Percentiles rank a stretch among this genome's conserved stretches.
Conservation (phyloP, 805 yeast genomes). For the Kuraishia capsulata region DNA sequence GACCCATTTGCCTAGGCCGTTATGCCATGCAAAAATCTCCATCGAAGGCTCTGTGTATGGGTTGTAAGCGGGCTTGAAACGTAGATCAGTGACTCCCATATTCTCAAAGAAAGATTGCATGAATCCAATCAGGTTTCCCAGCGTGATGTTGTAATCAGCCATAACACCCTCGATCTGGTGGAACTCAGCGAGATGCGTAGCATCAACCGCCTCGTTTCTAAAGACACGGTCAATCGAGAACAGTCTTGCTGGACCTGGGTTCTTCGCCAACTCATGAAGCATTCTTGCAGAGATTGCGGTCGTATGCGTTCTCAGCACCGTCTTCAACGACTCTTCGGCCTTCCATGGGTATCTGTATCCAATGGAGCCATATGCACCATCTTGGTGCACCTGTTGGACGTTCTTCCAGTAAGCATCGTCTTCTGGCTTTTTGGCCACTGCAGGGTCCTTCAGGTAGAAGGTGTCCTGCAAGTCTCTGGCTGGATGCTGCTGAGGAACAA, state of each 20-base stretch:
- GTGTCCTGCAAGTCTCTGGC: slow-evolving; percentile 99
- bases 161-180: slow-evolving; percentile 99
- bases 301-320: slow-evolving; percentile 95
- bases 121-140: slow-evolving; percentile 95
- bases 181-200: slow-evolving; percentile 98
- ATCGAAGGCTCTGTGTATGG: slow-evolving; percentile 99
- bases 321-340: slow-evolving; percentile 78
- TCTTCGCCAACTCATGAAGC: slow-evolving; percentile 78
- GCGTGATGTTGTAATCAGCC: slow-evolving; percentile 90
- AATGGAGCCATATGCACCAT: slow-evolving; percentile 86
- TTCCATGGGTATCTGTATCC: slow-evolving; percentile 99
- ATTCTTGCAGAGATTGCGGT: slow-evolving; percentile 88
- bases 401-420: slow-evolving; percentile 74
- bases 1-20: slow-evolving; percentile 93
- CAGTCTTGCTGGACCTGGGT: slow-evolving; percentile 84
- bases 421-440: slow-evolving; percentile 68
- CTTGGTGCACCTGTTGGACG: slow-evolving; percentile 77
- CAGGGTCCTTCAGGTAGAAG: slow-evolving; percentile 92
- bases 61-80: slow-evolving; percentile 98
- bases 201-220: slow-evolving; percentile 99
- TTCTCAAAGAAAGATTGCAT: slow-evolving; percentile 94
- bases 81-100: slow-evolving; percentile 93
- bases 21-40: slow-evolving; percentile 96
- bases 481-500: slow-evolving; percentile 98
- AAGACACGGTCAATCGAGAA: slow-evolving; percentile 97